A percentile compares a stretch with the other conserved stretches of the same genome.
Conservation (phyloP, 257 asterid species). For the Solanum rostratum region DNA sequence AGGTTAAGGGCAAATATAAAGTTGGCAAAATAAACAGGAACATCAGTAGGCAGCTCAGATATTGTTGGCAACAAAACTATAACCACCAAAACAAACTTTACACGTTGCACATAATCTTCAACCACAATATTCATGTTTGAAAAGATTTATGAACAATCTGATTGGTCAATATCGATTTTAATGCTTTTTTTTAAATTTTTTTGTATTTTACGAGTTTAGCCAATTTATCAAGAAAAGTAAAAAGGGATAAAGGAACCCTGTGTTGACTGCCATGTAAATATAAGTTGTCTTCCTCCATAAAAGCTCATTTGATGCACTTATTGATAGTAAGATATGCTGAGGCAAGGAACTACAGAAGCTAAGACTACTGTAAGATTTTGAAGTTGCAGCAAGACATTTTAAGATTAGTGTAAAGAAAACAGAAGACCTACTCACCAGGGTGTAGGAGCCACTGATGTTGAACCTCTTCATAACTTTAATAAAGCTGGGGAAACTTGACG, state of each 20-base stretch:
- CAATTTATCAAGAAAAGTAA: neutral
- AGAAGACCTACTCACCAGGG: constrained; percentile 49
- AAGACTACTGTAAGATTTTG: neutral
- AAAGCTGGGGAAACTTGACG: constrained; percentile 66
- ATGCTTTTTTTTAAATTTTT: neutral
- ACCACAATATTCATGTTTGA: neutral
- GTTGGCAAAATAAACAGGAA: neutral
- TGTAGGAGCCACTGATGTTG: constrained; percentile 87
- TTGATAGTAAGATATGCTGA: neutral
- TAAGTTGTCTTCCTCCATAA: neutral
- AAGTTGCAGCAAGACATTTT: neutral
- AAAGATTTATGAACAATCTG: neutral
- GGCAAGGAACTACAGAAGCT: neutral
- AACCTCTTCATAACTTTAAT: constrained; percentile 77
- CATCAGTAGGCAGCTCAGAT: neutral
- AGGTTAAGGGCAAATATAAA: neutral
- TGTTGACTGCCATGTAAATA: neutral
- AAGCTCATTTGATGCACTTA: neutral
- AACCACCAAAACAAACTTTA: neutral
- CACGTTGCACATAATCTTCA: neutral
- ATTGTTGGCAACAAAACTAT: neutral
- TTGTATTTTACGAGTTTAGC: neutral
- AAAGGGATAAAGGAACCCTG: neutral
- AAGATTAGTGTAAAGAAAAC: neutral
- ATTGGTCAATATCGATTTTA: neutral